These are phyloP conservation scores for Paramecium primaurelia DNA, from an alignment of 73 alveolate species.

Conservation along the genomic window DNA sequence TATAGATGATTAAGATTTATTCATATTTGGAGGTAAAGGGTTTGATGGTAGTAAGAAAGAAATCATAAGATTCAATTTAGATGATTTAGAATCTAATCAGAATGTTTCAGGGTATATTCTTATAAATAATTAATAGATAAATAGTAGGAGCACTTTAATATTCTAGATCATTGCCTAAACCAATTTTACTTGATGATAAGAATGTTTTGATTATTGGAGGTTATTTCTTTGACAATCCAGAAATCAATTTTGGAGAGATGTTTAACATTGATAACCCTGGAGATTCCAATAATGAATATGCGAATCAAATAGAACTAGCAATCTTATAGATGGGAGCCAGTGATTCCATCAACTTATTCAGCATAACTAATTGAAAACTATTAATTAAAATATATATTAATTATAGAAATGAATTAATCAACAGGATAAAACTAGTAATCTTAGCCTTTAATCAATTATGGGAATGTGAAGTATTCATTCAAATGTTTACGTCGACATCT, in stretches of 20 bases:
- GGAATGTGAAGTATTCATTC: conserved; percentile 16
- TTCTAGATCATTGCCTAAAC: conserved; percentile 25
- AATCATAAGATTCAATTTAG: neutral
- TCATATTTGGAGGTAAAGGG: conserved; percentile 31
- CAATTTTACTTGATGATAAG: neutral
- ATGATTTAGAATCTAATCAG: conserved; percentile 24
- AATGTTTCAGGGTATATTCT: conserved; percentile 17
- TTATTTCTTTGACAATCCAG: conserved; percentile 1
- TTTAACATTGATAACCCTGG: neutral
- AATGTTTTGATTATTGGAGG: neutral
- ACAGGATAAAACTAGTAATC: neutral
- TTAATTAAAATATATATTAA: neutral
- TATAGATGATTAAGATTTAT: neutral
- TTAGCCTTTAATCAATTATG: neutral
- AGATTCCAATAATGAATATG: neutral
- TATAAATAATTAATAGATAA: neutral
- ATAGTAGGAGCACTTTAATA: neutral
- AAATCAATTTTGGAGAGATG: neutral
- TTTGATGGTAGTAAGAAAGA: conserved; percentile 38
- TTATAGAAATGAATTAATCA: neutral
- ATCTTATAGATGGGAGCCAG: neutral
- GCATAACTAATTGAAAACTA: conserved; percentile 14
- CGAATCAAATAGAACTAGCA: neutral
- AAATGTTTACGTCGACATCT: conserved; percentile 29
- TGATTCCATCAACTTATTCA: neutral